Percentiles rank a stretch among this genome's conserved stretches.
These are phyloP conservation scores for Tubosaeta sp. DNA, from an alignment of 768 basidiomycete genomes.

Conservation along the genomic window DNA sequence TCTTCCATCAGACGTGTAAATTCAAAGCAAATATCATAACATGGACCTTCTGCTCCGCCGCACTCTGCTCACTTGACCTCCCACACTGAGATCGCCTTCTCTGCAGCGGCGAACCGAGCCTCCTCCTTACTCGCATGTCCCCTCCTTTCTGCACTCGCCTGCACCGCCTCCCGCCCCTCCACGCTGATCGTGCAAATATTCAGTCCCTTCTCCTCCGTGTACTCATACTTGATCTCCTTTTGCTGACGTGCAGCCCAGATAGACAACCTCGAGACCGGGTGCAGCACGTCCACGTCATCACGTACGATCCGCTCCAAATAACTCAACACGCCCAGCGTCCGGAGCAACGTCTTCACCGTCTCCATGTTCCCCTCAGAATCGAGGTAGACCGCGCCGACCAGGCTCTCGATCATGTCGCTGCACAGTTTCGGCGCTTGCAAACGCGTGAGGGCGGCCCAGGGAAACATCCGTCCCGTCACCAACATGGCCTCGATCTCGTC, in stretches of 20 bases:
- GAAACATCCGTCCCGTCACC: slow-evolving; percentile 45
- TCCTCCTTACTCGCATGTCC: slow-evolving; percentile 60
- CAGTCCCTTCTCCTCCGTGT: slow-evolving; percentile 42
- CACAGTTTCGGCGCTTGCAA: slow-evolving; percentile 76
- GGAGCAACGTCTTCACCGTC: slow-evolving; percentile 44
- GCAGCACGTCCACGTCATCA: slow-evolving; percentile 65
- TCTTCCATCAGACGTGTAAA: too few relatives aligned
- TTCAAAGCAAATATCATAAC: too few relatives aligned
- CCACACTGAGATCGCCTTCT: slow-evolving; percentile 51
- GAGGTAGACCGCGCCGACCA: slow-evolving; percentile 72
- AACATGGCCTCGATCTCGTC: slow-evolving; percentile 49
- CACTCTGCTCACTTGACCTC: slow-evolving; percentile 5
- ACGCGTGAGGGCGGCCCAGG: slow-evolving; percentile 71
- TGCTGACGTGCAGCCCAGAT: slow-evolving; percentile 55
- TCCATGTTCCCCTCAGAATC: slow-evolving; percentile 58
- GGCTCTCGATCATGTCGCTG: slow-evolving; percentile 74
- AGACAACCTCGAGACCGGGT: slow-evolving; percentile 64
- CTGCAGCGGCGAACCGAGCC: slow-evolving; percentile 62
- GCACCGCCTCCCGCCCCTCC: slow-evolving; percentile 41
- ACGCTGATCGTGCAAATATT: slow-evolving; percentile 45
- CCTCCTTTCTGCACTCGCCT: slow-evolving; percentile 38
- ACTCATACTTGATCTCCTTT: slow-evolving; percentile 41
- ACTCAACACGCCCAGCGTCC: slow-evolving; percentile 50
- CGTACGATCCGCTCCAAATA: slow-evolving; percentile 60
- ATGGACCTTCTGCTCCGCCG: too few relatives aligned